Conservation (phyloP, 2,329 filamentous ascomycete genomes). For the Geosmithia putterillii region DNA sequence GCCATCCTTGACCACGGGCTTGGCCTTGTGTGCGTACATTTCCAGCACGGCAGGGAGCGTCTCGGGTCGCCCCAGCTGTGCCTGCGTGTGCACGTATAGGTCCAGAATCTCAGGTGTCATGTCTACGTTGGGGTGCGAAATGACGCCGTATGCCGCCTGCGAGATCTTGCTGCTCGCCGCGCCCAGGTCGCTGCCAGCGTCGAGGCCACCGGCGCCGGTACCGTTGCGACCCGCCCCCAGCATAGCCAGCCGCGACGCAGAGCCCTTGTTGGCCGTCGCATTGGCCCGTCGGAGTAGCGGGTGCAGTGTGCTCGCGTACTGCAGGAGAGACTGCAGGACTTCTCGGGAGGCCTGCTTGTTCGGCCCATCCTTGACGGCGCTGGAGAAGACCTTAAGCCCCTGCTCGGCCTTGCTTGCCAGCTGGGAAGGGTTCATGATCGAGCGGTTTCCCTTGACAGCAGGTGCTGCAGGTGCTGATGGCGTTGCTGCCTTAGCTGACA, state of each 20-base stretch:
- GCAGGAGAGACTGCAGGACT: constrained; percentile 31
- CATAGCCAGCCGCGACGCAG: constrained; percentile 42
- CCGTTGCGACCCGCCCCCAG: constrained; percentile 23
- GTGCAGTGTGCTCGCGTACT: constrained; percentile 29
- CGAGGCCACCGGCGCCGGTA: constrained; percentile 12
- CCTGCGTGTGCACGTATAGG: constrained; percentile 66
- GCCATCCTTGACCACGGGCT: constrained; percentile 47
- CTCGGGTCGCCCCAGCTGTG: constrained; percentile 58
- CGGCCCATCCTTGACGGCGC: constrained; percentile 28
- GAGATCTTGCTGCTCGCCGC: constrained; percentile 41
- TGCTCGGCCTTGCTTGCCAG: constrained; percentile 28
- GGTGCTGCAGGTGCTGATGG: neutral
- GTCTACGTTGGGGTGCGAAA: constrained; percentile 65
- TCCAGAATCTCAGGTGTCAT: constrained; percentile 63
- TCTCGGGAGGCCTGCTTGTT: constrained; percentile 26
- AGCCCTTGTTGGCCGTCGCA: constrained; percentile 25
- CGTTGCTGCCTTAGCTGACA: neutral
- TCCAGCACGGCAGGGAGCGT: constrained; percentile 69
- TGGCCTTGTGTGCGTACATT: constrained; percentile 74
- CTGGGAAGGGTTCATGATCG: constrained; percentile 23
- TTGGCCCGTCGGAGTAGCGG: constrained; percentile 25
- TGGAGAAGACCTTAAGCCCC: constrained; percentile 27
- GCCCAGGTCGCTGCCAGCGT: constrained; percentile 21
- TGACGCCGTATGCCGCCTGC: constrained; percentile 52
- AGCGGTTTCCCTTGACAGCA: neutral